phyloP scores from a whole-genome alignment of 1,284 basidiomycete genomes.

The Schizophyllum commune region DNA sequence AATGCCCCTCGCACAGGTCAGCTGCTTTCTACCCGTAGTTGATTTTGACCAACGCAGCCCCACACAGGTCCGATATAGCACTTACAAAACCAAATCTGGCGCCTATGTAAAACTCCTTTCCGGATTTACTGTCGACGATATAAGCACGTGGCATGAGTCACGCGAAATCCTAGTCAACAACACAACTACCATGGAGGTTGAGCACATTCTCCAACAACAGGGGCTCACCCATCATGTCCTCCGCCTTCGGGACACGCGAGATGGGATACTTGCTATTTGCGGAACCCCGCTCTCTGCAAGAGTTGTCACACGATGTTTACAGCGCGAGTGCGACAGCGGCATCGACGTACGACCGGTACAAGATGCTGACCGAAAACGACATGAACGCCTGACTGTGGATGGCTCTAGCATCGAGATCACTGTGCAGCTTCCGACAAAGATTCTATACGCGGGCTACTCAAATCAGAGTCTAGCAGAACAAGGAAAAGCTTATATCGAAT shows the following conservation, averaged over 20 bases:
- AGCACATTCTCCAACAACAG: conserved; percentile 26
- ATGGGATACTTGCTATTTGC: too few relatives aligned
- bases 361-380: too few relatives aligned
- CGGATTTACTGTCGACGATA: conserved; percentile 33
- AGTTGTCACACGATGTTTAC: too few relatives aligned
- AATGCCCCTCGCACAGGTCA: too few relatives aligned
- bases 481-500: conserved; percentile 31
- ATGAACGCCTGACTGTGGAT: conserved; percentile 28
- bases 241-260: conserved; percentile 34
- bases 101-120: conserved; percentile 29
- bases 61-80: too few relatives aligned
- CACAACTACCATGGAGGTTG: too few relatives aligned
- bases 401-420: conserved; percentile 43
- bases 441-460: conserved; percentile 52
- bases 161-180: conserved; percentile 33
- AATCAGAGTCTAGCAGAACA: conserved; percentile 39
- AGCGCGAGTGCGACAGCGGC: too few relatives aligned
- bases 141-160: conserved; percentile 40
- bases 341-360: too few relatives aligned
- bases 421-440: conserved; percentile 44
- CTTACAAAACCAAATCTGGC: too few relatives aligned
- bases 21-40: too few relatives aligned
- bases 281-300: too few relatives aligned
- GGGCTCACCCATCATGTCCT: conserved; percentile 17
- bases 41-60: too few relatives aligned